Base-by-base conservation (phyloP, 140 eudicot genomes). In the Flaveria floridana region DNA sequence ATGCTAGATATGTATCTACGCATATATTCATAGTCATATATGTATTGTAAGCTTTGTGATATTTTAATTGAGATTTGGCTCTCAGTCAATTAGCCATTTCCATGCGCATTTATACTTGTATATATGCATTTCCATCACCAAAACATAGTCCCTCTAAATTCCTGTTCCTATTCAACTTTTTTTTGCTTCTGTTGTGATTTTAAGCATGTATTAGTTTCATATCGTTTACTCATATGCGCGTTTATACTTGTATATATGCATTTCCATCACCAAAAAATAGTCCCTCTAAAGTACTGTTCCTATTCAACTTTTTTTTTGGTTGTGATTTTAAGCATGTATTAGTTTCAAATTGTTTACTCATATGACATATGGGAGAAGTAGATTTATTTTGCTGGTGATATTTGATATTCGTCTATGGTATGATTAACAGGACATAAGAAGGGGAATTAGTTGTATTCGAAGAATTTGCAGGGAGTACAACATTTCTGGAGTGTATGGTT, bases 401-500 rank as follows among this genome's bases (percentile, higher is more conserved):
- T 28, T 28, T 28, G 37, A 28, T 64, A 47, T 58, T 73, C 50
- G 58, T 23, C 61, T 65, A 39, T 51, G 20, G 39, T 25, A 56
- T 28, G 23, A 26, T 65, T 70, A 65, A 59, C 92, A 95, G 97
- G 99, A 95, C 72, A 89, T 95, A 70, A 85, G 97, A 81, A 85
- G 97, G 79, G 99, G 99, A 58, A 84, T 91, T 72, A 87, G 84
- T 74, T 87, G 95, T 44, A 87, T 95, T 46, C 63, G 89, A 72
- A 87, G 89, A 82, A 95, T 95, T 72, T 85, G 95, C 69, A 85
- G 83, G 75, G 92, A 95, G 48, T 64, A 84, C 72, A 74, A 64
- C 9, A 88, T 95, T 48, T 20, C 67, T 23, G 97, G 99, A 79
- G 97, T 95, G 58, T 82, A 77, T 86, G 99, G 97, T 52, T 86